These are phyloP conservation scores for Penicillium corylophilum DNA, from an alignment of 2,329 filamentous ascomycete species.

Conservation along the genomic window DNA sequence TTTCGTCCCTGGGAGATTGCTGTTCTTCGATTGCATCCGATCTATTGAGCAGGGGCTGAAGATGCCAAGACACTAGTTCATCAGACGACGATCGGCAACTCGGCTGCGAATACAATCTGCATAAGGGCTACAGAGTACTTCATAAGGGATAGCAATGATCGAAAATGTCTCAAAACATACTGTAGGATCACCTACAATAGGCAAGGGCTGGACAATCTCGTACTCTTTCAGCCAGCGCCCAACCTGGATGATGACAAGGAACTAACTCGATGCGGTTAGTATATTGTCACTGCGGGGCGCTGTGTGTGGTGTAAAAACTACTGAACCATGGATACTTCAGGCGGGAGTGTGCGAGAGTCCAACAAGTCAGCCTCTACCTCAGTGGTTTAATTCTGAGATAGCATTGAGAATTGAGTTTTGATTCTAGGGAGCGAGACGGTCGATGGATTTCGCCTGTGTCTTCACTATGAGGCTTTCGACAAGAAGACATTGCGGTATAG, in stretches of 20 bases:
- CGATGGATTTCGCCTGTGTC: too few relatives aligned
- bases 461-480: not conserved
- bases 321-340: not conserved
- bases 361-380: not conserved
- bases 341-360: not conserved
- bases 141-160: not conserved
- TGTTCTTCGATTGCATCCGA: not conserved
- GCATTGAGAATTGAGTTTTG: too few relatives aligned
- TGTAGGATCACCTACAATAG: not conserved
- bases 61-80: constrained; percentile 9
- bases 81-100: not conserved
- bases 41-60: not conserved
- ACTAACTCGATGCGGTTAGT: not conserved
- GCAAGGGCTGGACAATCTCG: not conserved
- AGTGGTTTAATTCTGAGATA: not conserved
- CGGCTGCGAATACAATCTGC: not conserved
- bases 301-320: not conserved
- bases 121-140: not conserved
- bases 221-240: not conserved
- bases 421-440: too few relatives aligned
- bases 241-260: not conserved
- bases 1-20: not conserved
- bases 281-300: not conserved
- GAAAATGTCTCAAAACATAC: not conserved
- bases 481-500: not conserved